Conservation (phyloP, 768 basidiomycete species). For the Tylopilus intermedius region DNA sequence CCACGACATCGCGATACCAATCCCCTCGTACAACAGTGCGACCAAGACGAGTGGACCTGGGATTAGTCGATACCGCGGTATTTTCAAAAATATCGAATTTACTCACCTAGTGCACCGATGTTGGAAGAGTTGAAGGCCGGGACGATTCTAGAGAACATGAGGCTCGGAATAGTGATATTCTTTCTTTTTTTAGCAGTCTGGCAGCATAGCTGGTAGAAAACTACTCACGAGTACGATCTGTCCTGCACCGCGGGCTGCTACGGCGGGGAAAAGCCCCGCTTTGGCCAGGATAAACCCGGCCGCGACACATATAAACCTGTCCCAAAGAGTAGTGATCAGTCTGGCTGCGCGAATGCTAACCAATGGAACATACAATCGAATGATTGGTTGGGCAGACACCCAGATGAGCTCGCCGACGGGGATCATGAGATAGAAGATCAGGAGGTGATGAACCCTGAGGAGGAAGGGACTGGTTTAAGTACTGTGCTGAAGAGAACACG, state of each 20-base stretch:
- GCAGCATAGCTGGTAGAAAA: not conserved
- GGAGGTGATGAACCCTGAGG: not conserved
- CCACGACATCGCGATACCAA: constrained; percentile 53
- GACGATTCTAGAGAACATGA: constrained; percentile 70
- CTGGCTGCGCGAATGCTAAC: not conserved
- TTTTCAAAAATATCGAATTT: not conserved
- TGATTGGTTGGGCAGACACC: constrained; percentile 56
- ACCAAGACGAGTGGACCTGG: constrained; percentile 60
- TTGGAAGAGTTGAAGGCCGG: constrained; percentile 60
- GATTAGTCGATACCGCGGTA: no score
- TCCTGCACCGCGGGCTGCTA: constrained; percentile 55
- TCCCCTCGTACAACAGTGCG: constrained; percentile 52
- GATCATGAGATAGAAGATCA: constrained; percentile 14
- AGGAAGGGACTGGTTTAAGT: constrained; percentile 2
- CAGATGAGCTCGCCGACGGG: constrained; percentile 50
- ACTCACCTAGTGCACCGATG: constrained; percentile 47
- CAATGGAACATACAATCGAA: constrained; percentile 47
- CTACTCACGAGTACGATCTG: constrained; percentile 51
- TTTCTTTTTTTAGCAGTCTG: constrained; percentile 7
- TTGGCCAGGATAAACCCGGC: constrained; percentile 58
- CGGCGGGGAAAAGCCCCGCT: constrained; percentile 52
- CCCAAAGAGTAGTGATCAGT: constrained; percentile 2
- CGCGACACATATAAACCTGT: constrained; percentile 50
- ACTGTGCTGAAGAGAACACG: not conserved
- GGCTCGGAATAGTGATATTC: constrained; percentile 58